These are phyloP conservation scores for Carpinus fangiana DNA, from an alignment of 306 rosid species.

Conservation along the genomic window DNA sequence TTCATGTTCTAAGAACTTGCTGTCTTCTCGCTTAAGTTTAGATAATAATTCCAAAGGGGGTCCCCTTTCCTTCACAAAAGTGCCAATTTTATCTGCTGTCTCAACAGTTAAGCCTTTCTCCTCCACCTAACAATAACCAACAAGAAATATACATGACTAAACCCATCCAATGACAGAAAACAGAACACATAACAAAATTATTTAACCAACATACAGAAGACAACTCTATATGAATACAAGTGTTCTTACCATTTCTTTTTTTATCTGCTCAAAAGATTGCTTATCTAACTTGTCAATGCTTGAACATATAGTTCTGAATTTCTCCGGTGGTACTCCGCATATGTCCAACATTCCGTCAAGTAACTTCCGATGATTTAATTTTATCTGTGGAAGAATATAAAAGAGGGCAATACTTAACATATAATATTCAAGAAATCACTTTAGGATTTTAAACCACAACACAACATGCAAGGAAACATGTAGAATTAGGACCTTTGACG, in stretches of 20 bases:
- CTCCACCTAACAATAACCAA: conserved; percentile 63
- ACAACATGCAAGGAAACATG: background rate
- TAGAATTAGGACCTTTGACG: background rate
- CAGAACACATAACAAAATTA: background rate
- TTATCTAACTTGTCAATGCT: conserved; percentile 94
- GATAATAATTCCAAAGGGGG: conserved; percentile 65
- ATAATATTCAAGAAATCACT: background rate
- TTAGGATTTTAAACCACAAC: background rate
- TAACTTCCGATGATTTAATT: conserved; percentile 81
- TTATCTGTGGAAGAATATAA: conserved; percentile 57
- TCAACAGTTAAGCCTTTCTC: conserved; percentile 78
- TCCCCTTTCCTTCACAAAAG: conserved; percentile 81
- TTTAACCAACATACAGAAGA: background rate
- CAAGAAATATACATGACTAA: conserved; percentile 18
- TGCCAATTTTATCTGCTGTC: conserved; percentile 79
- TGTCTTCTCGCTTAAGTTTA: conserved; percentile 68
- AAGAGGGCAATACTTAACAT: conserved; percentile 1
- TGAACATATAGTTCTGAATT: conserved; percentile 95
- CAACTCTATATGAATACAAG: background rate
- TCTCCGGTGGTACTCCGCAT: conserved; percentile 87
- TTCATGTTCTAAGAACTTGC: conserved; percentile 56
- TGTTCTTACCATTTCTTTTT: conserved; percentile 76
- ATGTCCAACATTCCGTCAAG: conserved; percentile 92
- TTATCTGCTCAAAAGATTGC: conserved; percentile 80
- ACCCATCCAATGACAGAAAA: background rate